Conservation (phyloP, 2,329 filamentous ascomycete genomes). For the Dendryphion nanum region DNA sequence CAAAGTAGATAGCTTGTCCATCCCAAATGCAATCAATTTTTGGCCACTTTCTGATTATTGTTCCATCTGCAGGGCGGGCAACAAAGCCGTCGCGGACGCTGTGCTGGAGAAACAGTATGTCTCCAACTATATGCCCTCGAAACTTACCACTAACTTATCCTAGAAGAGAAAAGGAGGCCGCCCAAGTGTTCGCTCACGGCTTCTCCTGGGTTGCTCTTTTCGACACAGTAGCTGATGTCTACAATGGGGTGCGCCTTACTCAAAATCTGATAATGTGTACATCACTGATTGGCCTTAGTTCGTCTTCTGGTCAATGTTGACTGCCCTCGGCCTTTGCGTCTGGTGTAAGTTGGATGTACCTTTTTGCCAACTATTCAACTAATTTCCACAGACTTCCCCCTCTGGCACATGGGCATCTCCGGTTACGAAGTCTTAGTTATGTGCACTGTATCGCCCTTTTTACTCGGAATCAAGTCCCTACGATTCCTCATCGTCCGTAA, state of each 20-base stretch:
- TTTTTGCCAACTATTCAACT: conserved; percentile 7
- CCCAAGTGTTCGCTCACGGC: conserved; percentile 65
- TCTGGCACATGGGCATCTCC: conserved; percentile 99
- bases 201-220: conserved; percentile 75
- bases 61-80: conserved; percentile 46
- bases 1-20: conserved; percentile 68
- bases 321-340: conserved; percentile 80
- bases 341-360: conserved; percentile 71
- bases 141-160: conserved; percentile 19
- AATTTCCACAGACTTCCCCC: conserved; percentile 70
- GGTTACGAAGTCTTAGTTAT: conserved; percentile 91
- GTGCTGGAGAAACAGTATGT: conserved; percentile 74
- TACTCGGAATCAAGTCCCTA: conserved; percentile 70
- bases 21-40: conserved; percentile 36
- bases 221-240: conserved; percentile 83
- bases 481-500: conserved; percentile 68
- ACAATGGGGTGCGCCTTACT: conserved; percentile 70
- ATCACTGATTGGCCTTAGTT: conserved; percentile 56
- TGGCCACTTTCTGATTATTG: conserved; percentile 35
- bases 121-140: conserved; percentile 8
- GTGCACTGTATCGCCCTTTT: conserved; percentile 74
- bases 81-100: conserved; percentile 41
- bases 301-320: conserved; percentile 93
- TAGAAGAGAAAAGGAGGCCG: conserved; percentile 74
- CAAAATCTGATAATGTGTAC: conserved; percentile 6